phyloP scores from a whole-genome alignment of 148 eudicot genomes.

The Heliosperma pusillum region DNA sequence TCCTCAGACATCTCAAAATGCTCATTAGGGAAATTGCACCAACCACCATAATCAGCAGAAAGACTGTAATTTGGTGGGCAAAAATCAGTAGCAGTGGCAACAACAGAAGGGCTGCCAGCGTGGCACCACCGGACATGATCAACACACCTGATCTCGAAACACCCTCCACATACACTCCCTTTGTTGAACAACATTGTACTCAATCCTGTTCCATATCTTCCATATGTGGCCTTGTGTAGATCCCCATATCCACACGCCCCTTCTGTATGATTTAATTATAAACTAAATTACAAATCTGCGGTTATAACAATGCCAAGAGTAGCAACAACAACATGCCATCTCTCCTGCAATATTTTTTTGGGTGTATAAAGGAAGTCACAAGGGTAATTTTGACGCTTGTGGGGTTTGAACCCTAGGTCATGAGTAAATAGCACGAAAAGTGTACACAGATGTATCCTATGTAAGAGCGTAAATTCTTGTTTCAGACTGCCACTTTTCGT shows the following conservation, averaged over 20 bases:
- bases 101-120: constrained; percentile 52
- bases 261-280: constrained; percentile 21
- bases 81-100: constrained; percentile 67
- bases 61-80: constrained; percentile 70
- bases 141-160: constrained; percentile 60
- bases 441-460: no score
- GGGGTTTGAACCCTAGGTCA: no score
- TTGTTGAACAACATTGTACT: constrained; percentile 52
- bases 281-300: neutral
- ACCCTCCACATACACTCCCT: constrained; percentile 69
- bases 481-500: no score
- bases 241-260: constrained; percentile 78
- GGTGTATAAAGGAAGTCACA: no score
- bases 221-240: constrained; percentile 49
- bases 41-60: constrained; percentile 61
- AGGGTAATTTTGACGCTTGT: no score
- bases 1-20: constrained; percentile 64
- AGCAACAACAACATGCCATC: no score
- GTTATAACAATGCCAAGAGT: no score
- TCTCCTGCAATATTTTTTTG: no score
- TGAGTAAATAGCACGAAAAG: no score
- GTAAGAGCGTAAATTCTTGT: no score
- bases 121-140: constrained; percentile 57
- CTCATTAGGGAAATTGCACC: constrained; percentile 68
- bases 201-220: constrained; percentile 49